These are phyloP conservation scores for Candida nonsorbophila DNA, from an alignment of 805 yeast species.

Conservation along the genomic window DNA sequence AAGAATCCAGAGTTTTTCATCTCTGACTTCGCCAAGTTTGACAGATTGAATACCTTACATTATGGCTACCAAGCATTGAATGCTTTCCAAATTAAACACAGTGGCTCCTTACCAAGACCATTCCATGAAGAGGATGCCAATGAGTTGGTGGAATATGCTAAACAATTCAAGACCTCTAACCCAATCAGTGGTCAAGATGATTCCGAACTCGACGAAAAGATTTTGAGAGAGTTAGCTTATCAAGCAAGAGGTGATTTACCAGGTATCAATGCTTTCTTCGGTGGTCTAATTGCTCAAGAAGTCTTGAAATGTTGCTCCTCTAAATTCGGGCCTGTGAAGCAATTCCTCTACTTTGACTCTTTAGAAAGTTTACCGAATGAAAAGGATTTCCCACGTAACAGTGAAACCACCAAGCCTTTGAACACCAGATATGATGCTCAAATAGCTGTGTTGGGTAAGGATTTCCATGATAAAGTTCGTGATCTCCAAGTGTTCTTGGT, in stretches of 20 bases:
- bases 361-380: constrained; percentile 78
- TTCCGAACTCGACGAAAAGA: constrained; percentile 50
- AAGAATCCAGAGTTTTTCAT: constrained; percentile 70
- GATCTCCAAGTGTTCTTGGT: constrained; percentile 84
- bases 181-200: constrained; percentile 56
- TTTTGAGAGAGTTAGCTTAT: constrained; percentile 68
- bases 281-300: constrained; percentile 95
- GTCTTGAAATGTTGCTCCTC: constrained; percentile 93
- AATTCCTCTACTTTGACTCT: constrained; percentile 90
- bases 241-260: constrained; percentile 93
- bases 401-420: constrained; percentile 66
- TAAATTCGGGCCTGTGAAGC: constrained; percentile 89
- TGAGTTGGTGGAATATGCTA: constrained; percentile 56
- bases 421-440: constrained; percentile 90
- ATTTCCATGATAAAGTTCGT: constrained; percentile 66
- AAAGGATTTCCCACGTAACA: constrained; percentile 55
- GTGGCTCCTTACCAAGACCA: constrained; percentile 71
- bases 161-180: constrained; percentile 51
- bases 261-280: constrained; percentile 81
- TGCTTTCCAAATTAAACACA: constrained; percentile 59
- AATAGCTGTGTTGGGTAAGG: constrained; percentile 87
- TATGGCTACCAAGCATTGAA: constrained; percentile 88
- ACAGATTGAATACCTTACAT: constrained; percentile 86
- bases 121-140: constrained; percentile 68
- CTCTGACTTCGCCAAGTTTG: constrained; percentile 92